Conservation (phyloP, 257 asterid genomes). For the Solanum arcanum region DNA sequence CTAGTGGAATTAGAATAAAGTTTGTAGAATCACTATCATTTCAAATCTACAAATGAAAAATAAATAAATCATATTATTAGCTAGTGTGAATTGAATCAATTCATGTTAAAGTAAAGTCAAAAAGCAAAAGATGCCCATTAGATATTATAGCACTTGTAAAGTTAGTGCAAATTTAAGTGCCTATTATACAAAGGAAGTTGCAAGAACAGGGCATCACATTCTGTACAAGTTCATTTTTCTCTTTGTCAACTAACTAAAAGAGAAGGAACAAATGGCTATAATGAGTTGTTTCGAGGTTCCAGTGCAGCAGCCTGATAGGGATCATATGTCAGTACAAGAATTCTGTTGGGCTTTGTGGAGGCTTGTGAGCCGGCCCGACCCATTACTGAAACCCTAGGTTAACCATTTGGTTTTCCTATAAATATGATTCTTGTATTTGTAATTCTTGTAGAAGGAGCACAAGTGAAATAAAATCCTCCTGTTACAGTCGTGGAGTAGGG, state of each 20-base stretch:
- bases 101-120: not conserved
- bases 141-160: not conserved
- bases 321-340: constrained; percentile 19
- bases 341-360: no score
- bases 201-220: not conserved
- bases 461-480: no score
- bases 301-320: constrained; percentile 1
- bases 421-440: no score
- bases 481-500: no score
- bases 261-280: not conserved
- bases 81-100: not conserved
- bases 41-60: not conserved
- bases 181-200: not conserved
- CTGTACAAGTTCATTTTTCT: not conserved
- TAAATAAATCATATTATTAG: not conserved
- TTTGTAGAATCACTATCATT: not conserved
- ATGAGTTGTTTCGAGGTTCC: constrained; percentile 6
- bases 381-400: no score
- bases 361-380: no score
- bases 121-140: not conserved
- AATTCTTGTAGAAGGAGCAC: no score
- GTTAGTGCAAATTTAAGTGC: not conserved
- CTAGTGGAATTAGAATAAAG: not conserved
- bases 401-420: no score
- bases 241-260: not conserved